Evolutionary conservation across 1,284 basidiomycete species (phyloP).

Genomic region (Ceratobasidium sp.): DNA sequence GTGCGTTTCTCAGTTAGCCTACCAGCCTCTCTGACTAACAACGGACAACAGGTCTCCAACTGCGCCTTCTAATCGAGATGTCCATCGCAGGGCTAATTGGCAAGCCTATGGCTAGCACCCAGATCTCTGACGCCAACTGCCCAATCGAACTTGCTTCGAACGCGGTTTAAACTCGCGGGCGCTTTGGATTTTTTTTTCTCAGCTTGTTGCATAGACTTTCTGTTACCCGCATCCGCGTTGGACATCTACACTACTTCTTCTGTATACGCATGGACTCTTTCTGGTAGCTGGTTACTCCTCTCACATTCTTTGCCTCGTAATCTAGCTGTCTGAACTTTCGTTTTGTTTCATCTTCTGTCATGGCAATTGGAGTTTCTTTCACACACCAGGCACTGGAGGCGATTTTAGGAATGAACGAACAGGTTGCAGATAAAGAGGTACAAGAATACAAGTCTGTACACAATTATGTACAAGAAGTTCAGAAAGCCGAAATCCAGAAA

Average conservation of each 20-base stretch:
- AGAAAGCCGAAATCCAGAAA: constrained; percentile 6
- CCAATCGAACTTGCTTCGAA: constrained; percentile 79
- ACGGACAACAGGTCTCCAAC: constrained; percentile 70
- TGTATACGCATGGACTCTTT: constrained; percentile 42
- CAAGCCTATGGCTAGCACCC: constrained; percentile 67
- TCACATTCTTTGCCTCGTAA: constrained; percentile 26
- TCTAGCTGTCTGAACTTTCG: constrained; percentile 24
- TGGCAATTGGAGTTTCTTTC: constrained; percentile 4
- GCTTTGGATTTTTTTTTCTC: background rate
- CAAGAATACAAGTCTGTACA: background rate
- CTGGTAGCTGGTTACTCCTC: constrained; percentile 2
- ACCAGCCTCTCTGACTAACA: constrained; percentile 4
- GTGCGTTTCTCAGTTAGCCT: constrained; percentile 61
- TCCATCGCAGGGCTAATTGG: constrained; percentile 76
- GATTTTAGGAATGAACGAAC: background rate
- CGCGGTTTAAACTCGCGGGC: constrained; percentile 43
- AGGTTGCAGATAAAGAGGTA: constrained; percentile 10
- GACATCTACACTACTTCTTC: constrained; percentile 24
- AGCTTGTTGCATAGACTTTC: constrained; percentile 29
- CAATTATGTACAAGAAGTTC: background rate
- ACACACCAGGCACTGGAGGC: background rate
- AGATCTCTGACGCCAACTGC: constrained; percentile 76
- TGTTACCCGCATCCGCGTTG: background rate
- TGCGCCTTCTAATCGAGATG: constrained; percentile 78
- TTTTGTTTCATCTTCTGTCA: background rate